Evolutionary conservation across 805 yeast species (phyloP), one percentile per base, ranked within the genome.

Genomic region (Clavispora asparagi): DNA sequence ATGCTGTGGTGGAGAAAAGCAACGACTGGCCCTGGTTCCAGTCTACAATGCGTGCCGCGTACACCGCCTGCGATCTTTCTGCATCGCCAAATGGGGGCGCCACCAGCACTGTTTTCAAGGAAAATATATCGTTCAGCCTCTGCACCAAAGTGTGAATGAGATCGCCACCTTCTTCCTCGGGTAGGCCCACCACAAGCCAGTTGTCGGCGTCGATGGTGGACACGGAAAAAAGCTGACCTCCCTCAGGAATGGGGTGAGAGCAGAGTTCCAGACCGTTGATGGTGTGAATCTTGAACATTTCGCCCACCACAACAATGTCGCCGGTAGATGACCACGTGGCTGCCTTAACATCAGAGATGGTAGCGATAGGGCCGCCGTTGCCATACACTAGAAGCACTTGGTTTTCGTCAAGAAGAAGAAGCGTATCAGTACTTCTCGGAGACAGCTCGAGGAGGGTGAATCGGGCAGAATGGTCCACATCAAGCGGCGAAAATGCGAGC

Each of bases 1-100:
- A 73, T 0, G 90, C 77, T 1, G 85, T 77, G 1, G 87, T 77
- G 0, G 85, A 48, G 17, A 88, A 59, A 5, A 50, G 67, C 58
- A 49, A 59, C 42, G 25, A 60, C 48, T 37, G 37, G 4, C 49
- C 54, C 6, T 58, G 50, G 6, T 73, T 60, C 76, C 87, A 75
- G 16, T 68, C 55, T 19, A 61, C 53, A 9, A 83, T 55, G 2
- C 54, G 44, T 4, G 67, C 59, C 1, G 70, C 47, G 56, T 83
- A 84, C 40, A 72, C 71, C 2, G 73, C 55, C 2, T 78, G 73
- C 36, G 60, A 59, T 54, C 89, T 68, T 44, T 72, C 64, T 0
- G 72, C 66, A 0, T 74, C 63, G 1, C 83, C 81, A 53, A 71
- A 81, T 0, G 85, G 77, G 4, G 80, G 79, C 1, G 78, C 70